Conservation (phyloP, 202 grass and related monocot genomes). For the Eragrostis tef region DNA sequence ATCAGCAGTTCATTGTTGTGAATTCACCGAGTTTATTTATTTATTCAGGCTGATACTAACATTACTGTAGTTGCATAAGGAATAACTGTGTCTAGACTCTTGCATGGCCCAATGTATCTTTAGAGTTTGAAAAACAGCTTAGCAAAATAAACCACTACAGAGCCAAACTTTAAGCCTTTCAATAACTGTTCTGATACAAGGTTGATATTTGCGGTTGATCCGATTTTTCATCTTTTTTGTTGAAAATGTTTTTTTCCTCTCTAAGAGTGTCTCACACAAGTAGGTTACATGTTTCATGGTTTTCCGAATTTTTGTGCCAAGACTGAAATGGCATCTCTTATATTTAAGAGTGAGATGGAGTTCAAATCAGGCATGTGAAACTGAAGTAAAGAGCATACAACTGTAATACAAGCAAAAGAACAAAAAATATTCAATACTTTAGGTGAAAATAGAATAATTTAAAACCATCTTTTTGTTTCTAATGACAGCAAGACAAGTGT, state of each 20-base stretch:
- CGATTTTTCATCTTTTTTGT: background rate
- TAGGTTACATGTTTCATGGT: background rate
- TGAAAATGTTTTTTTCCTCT: background rate
- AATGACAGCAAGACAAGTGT: background rate
- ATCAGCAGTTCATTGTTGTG: background rate
- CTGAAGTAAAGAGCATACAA: background rate
- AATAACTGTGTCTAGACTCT: background rate
- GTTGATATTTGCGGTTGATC: background rate
- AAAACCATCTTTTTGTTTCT: background rate
- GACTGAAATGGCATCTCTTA: too few relatives aligned
- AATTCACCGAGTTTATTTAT: background rate
- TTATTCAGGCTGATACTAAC: background rate
- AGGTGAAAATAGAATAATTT: background rate
- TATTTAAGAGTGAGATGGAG: background rate
- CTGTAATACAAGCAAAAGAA: conserved; percentile 13
- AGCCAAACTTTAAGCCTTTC: conserved; percentile 8
- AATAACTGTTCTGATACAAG: conserved; percentile 4
- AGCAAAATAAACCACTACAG: conserved; percentile 23
- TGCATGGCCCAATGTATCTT: background rate
- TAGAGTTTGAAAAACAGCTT: background rate
- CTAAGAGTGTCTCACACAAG: background rate
- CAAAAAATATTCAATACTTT: background rate
- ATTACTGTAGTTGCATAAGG: background rate
- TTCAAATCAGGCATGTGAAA: background rate
- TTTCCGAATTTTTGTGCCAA: background rate